Percentiles rank a stretch among this genome's conserved stretches.
Conservation (phyloP, 768 basidiomycete species). For the Kwoniella shandongensis region DNA sequence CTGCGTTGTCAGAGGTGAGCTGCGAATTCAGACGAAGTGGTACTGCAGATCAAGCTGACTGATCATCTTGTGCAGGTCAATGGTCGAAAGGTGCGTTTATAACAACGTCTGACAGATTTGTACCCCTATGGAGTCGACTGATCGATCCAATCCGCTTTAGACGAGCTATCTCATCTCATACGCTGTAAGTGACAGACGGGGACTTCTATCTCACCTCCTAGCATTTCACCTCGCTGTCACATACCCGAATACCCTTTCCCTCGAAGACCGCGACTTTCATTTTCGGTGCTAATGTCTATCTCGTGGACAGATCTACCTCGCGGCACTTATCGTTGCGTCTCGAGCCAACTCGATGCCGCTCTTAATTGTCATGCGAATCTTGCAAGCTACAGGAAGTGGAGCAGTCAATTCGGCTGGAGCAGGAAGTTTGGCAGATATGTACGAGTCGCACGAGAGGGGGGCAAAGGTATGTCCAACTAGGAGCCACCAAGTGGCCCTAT, state of each 20-base stretch:
- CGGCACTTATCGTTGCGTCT: slow-evolving; percentile 46
- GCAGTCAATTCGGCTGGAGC: slow-evolving; percentile 51
- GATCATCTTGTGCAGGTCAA: slow-evolving; percentile 22
- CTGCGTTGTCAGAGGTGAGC: slow-evolving; percentile 42
- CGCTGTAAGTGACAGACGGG: slow-evolving; percentile 35
- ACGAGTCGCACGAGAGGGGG: slow-evolving; percentile 51
- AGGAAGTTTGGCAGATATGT: slow-evolving; percentile 53
- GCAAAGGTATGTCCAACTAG: slow-evolving; percentile 33
- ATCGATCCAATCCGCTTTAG: too few relatives aligned
- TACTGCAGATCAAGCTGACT: too few relatives aligned
- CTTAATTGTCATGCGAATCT: slow-evolving; percentile 47
- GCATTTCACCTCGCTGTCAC: background rate
- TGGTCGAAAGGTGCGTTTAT: slow-evolving; percentile 42
- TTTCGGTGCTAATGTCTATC: too few relatives aligned
- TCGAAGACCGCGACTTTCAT: too few relatives aligned
- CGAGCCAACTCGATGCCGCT: slow-evolving; percentile 48
- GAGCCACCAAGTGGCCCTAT: background rate
- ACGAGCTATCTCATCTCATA: slow-evolving; percentile 48
- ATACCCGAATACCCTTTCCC: too few relatives aligned
- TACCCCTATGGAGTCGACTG: too few relatives aligned
- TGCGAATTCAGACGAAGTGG: too few relatives aligned
- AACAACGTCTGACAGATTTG: background rate
- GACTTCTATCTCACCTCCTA: too few relatives aligned
- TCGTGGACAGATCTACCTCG: slow-evolving; percentile 43
- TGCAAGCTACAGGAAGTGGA: slow-evolving; percentile 50